Evolutionary conservation across 257 asterid genomes (phyloP).

Genomic region (Solanum neorickii): DNA sequence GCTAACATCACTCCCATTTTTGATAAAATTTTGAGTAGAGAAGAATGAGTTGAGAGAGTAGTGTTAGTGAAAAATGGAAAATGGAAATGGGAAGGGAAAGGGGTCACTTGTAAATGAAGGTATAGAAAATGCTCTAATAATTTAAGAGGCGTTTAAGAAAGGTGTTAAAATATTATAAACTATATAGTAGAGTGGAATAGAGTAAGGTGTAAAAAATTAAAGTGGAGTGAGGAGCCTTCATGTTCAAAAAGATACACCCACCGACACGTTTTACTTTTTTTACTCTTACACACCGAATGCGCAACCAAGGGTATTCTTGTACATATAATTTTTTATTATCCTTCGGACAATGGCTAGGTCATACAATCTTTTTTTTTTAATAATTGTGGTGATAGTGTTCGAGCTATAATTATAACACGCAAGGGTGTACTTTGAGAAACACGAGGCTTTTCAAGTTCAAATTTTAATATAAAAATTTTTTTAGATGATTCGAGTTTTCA

Average conservation of each 20-base stretch:
- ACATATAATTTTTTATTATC: not conserved
- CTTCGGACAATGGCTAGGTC: not conserved
- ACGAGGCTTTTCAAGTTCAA: no score
- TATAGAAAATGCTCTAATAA: not conserved
- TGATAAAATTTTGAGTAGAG: not conserved
- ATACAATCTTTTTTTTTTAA: not conserved
- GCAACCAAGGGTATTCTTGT: not conserved
- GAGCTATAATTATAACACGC: no score
- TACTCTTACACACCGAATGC: not conserved
- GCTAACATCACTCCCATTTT: conserved; percentile 19
- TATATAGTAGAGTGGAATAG: not conserved
- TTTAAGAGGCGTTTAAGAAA: conserved; percentile 24
- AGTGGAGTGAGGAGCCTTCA: not conserved
- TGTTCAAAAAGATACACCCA: conserved; percentile 9
- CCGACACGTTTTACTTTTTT: conserved; percentile 21
- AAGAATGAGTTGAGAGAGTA: no score
- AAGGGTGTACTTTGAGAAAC: no score
- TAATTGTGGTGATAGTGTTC: no score
- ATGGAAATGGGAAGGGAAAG: not conserved
- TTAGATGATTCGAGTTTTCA: no score
- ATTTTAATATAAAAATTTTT: no score
- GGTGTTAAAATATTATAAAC: not conserved
- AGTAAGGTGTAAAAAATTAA: not conserved
- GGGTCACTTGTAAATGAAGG: conserved; percentile 1
- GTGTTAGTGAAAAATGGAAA: not conserved